phyloP scores from a whole-genome alignment of 345 rosid genomes.

The Arabis hirsuta region DNA sequence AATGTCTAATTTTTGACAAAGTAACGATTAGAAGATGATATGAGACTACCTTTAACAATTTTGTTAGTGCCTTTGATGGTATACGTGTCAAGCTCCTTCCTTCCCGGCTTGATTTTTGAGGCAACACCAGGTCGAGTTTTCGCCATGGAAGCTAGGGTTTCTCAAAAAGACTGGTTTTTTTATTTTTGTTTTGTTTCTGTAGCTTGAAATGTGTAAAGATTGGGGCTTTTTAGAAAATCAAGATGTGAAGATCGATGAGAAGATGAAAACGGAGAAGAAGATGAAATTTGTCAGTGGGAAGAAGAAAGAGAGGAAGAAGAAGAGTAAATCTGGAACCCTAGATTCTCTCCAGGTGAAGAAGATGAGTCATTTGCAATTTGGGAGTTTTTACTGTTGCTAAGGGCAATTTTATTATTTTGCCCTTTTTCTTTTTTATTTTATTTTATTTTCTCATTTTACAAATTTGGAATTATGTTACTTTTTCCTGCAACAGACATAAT shows the following conservation, averaged over 20 bases:
- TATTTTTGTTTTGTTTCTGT: not conserved
- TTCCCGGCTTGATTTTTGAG: constrained; percentile 70
- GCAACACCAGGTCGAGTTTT: constrained; percentile 51
- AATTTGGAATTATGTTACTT: constrained; percentile 15
- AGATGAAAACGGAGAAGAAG: not conserved
- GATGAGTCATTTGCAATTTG: constrained; percentile 45
- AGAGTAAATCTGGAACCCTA: constrained; percentile 50
- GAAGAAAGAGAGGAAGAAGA: constrained; percentile 25
- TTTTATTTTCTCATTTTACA: not conserved
- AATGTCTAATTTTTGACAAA: not conserved
- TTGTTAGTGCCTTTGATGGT: constrained; percentile 81
- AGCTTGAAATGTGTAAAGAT: constrained; percentile 35
- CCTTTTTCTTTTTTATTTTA: not conserved
- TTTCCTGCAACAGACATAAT: constrained; percentile 6
- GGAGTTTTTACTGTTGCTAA: constrained; percentile 33
- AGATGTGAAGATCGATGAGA: constrained; percentile 25
- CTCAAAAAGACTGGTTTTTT: not conserved
- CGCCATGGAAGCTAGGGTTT: constrained; percentile 43
- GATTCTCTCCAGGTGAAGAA: constrained; percentile 41
- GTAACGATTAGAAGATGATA: not conserved
- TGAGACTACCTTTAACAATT: constrained; percentile 60
- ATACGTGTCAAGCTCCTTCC: constrained; percentile 76
- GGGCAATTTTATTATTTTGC: constrained; percentile 29
- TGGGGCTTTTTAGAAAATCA: constrained; percentile 18
- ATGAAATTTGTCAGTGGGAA: not conserved